phyloP scores from a whole-genome alignment of 2,329 filamentous ascomycete genomes.

The Westerdykella ornata region DNA sequence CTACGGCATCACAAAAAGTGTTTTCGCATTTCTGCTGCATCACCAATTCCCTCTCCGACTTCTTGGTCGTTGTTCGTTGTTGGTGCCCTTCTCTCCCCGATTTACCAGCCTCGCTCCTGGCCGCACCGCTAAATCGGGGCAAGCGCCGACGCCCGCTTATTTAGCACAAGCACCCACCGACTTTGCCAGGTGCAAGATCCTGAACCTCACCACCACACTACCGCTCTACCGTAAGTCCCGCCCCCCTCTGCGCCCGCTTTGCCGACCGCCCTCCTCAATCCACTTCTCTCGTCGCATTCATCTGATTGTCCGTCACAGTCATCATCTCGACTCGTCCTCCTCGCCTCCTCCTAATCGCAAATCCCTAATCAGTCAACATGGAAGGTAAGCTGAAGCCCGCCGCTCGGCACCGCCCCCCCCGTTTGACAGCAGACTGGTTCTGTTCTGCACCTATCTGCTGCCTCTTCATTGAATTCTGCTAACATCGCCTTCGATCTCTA shows the following conservation, averaged over 20 bases:
- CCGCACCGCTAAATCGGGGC: conserved; percentile 36
- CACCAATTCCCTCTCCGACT: too few species aligned
- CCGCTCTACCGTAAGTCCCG: conserved; percentile 31
- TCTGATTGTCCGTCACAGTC: background rate
- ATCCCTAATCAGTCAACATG: conserved; percentile 48
- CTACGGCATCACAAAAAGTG: too few species aligned
- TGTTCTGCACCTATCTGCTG: conserved; percentile 15
- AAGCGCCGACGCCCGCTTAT: conserved; percentile 37
- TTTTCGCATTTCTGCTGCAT: too few species aligned
- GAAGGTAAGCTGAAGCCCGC: conserved; percentile 53
- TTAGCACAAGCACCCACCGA: conserved; percentile 37
- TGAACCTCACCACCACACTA: conserved; percentile 30
- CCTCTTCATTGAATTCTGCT: conserved; percentile 33
- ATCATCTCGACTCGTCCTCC: conserved; percentile 9
- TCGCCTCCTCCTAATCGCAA: conserved; percentile 30
- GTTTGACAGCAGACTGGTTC: conserved; percentile 4
- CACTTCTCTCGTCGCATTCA: conserved; percentile 4
- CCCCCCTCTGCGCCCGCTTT: conserved; percentile 11
- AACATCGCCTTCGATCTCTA: conserved; percentile 33
- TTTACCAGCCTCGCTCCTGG: conserved; percentile 25
- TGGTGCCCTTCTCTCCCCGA: background rate
- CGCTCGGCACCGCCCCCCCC: conserved; percentile 14
- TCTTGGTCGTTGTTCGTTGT: too few species aligned
- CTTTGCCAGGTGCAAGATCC: conserved; percentile 29
- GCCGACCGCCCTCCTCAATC: conserved; percentile 15